These are phyloP conservation scores for Suillus subluteus DNA, from an alignment of 768 basidiomycete species.

Conservation along the genomic window DNA sequence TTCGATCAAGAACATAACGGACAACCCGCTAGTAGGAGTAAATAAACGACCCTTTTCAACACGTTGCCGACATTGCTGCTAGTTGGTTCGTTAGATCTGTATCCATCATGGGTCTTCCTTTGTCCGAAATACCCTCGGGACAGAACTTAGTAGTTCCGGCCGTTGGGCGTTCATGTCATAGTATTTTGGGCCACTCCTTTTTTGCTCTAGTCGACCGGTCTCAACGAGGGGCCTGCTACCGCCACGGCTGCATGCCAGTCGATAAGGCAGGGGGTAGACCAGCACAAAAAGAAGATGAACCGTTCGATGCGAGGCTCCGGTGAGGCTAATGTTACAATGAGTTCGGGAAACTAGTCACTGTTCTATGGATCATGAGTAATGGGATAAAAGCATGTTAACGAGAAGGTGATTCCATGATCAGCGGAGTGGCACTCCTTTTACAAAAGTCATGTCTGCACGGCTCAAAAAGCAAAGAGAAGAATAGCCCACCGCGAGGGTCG, in stretches of 20 bases:
- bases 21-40: not conserved
- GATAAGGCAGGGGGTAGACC: not conserved
- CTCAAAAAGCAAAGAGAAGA: not conserved
- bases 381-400: not conserved
- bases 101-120: not conserved
- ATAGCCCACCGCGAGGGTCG: slow-evolving; percentile 13
- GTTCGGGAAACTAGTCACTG: not conserved
- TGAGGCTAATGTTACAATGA: not conserved
- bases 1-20: not conserved
- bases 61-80: not conserved
- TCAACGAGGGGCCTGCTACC: not conserved
- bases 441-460: not conserved
- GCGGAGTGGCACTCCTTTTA: too few species aligned
- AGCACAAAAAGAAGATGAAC: not conserved
- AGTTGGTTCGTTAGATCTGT: not conserved
- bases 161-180: not conserved
- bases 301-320: not conserved
- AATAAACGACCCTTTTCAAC: not conserved
- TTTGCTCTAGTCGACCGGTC: not conserved
- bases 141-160: not conserved
- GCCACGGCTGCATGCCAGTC: not conserved
- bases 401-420: too few species aligned
- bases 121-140: not conserved
- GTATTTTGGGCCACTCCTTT: not conserved
- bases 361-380: too few species aligned